Conservation (phyloP, 176 grass and related monocot species). For the Triticum monococcum region DNA sequence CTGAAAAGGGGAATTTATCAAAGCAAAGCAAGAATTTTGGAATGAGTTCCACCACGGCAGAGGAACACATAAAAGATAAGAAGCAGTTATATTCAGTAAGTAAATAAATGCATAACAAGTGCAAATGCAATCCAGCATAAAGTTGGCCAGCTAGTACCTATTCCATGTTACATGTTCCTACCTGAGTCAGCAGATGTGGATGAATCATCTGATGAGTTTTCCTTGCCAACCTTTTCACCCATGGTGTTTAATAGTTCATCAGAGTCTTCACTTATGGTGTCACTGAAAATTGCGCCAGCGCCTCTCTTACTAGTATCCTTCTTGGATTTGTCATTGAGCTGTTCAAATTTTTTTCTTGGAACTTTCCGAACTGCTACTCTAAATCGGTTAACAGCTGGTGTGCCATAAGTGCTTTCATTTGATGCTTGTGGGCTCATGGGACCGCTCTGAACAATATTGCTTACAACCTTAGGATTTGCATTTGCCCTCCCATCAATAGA, state of each 20-base stretch:
- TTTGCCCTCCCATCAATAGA: conserved; percentile 16
- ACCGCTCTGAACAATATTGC: conserved; percentile 37
- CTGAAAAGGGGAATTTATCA: neutral
- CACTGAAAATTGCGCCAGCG: conserved; percentile 38
- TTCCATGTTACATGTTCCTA: conserved; percentile 31
- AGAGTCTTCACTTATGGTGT: conserved; percentile 44
- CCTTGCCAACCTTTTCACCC: conserved; percentile 23
- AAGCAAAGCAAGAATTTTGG: neutral
- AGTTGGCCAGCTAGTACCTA: conserved; percentile 20
- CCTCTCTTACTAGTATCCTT: conserved; percentile 24
- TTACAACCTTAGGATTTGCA: conserved; percentile 24
- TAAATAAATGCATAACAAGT: conserved; percentile 7
- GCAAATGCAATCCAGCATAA: conserved; percentile 21
- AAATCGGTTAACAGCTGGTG: conserved; percentile 31
- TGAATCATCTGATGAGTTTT: conserved; percentile 38
- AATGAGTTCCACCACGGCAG: neutral
- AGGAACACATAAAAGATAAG: neutral
- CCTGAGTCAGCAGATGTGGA: conserved; percentile 55
- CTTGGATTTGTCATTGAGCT: conserved; percentile 29
- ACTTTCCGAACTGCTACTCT: conserved; percentile 67
- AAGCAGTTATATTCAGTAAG: neutral
- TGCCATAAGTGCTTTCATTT: conserved; percentile 60
- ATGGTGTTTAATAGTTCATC: conserved; percentile 40
- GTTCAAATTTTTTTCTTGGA: conserved; percentile 41
- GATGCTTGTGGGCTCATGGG: conserved; percentile 34